A percentile compares a stretch with the other conserved stretches of the same genome.
Evolutionary conservation across 2,329 filamentous ascomycete genomes (phyloP).

Genomic region (Fusarium begoniae): DNA sequence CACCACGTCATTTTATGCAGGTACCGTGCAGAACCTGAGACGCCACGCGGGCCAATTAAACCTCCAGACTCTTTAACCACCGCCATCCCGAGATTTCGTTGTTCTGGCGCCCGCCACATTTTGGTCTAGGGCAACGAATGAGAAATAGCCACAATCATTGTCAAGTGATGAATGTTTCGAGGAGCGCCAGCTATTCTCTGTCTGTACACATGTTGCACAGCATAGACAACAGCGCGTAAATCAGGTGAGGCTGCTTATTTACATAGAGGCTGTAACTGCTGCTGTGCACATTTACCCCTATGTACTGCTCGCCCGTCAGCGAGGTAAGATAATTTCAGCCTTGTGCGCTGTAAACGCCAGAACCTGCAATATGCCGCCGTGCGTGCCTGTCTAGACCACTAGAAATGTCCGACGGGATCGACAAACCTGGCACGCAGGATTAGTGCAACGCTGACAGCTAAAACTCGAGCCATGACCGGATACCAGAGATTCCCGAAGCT

Average conservation of each 20-base stretch:
- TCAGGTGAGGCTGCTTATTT: conserved; percentile 10
- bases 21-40: conserved; percentile 47
- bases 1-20: conserved; percentile 42
- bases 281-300: conserved; percentile 7
- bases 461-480: conserved; percentile 7
- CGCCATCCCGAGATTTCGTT: conserved; percentile 26
- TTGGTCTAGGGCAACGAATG: conserved; percentile 12
- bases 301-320: not conserved
- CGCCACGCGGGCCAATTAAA: conserved; percentile 46
- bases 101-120: conserved; percentile 31
- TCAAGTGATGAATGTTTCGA: conserved; percentile 1
- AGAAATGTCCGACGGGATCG: conserved; percentile 31
- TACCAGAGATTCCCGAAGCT: conserved; percentile 1
- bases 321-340: conserved; percentile 14
- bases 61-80: not conserved
- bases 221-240: not conserved
- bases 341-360: conserved; percentile 1
- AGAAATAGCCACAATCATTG: not conserved
- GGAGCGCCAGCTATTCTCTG: not conserved
- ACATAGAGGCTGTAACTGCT: not conserved
- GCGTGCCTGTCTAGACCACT: not conserved
- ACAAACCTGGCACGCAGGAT: conserved; percentile 1
- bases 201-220: not conserved
- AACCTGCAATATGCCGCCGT: not conserved
- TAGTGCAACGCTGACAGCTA: conserved; percentile 30